Conservation (phyloP, 2,329 filamentous ascomycete species). For the Pseudogymnoascus sp. region DNA sequence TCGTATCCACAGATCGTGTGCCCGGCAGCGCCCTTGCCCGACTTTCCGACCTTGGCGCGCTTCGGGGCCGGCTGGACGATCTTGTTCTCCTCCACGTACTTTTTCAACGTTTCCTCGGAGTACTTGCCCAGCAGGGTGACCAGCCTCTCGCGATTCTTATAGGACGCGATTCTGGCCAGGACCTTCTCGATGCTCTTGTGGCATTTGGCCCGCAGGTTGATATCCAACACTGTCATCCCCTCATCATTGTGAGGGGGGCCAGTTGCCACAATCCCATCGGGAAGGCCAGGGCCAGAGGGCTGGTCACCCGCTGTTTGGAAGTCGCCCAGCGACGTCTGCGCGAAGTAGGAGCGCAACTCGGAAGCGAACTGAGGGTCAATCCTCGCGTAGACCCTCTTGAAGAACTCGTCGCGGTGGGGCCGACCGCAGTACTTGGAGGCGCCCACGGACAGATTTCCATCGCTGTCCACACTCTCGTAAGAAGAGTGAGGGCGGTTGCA, state of each 20-base stretch:
- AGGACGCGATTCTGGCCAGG: background rate
- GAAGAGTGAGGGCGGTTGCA: background rate
- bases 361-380: background rate
- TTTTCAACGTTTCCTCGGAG: background rate
- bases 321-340: background rate
- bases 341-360: background rate
- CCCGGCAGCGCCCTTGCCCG: background rate
- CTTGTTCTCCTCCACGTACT: background rate
- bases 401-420: slow-evolving; percentile 22
- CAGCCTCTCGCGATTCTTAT: background rate
- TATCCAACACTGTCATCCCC: background rate
- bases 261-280: background rate
- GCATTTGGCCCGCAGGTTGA: background rate
- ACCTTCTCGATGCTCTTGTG: background rate
- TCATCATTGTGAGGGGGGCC: background rate
- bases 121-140: background rate
- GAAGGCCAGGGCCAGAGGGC: background rate
- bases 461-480: slow-evolving; percentile 16
- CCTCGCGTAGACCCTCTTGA: background rate
- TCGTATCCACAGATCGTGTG: background rate
- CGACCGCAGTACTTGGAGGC: slow-evolving; percentile 29
- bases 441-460: slow-evolving; percentile 16
- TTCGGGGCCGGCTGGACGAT: background rate
- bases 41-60: background rate
- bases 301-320: background rate